These are phyloP conservation scores for Acer saccharum DNA, from an alignment of 345 rosid genomes.

Conservation along the genomic window DNA sequence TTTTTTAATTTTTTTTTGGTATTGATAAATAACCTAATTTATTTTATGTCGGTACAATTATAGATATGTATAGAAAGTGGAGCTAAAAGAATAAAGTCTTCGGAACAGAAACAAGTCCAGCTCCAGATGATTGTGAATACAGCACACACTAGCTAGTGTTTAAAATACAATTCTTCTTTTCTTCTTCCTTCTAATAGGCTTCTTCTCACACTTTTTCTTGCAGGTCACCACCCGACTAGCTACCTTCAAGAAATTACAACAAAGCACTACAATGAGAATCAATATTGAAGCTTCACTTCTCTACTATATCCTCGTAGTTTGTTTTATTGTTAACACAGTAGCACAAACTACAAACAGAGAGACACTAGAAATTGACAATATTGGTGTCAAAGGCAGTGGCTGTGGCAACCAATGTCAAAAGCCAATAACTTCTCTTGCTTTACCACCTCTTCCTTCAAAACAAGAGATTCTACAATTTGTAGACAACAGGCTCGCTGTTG, in stretches of 20 bases:
- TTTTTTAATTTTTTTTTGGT: no score
- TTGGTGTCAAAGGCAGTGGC: conserved; percentile 1
- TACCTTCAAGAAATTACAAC: neutral
- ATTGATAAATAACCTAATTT: no score
- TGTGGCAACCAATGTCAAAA: conserved; percentile 25
- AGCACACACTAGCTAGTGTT: neutral
- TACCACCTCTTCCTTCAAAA: conserved; percentile 26
- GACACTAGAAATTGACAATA: neutral
- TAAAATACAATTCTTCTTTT: neutral
- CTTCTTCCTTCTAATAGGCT: neutral
- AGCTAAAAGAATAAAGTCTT: neutral
- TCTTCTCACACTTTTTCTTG: conserved; percentile 6
- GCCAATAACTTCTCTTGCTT: conserved; percentile 8
- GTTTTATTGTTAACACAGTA: conserved; percentile 2
- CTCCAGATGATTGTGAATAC: neutral
- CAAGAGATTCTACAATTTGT: conserved; percentile 38
- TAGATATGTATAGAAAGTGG: neutral
- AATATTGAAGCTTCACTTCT: neutral
- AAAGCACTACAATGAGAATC: neutral
- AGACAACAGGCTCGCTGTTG: conserved; percentile 67
- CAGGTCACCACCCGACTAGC: conserved; percentile 9
- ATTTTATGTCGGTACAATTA: neutral
- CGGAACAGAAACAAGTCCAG: neutral
- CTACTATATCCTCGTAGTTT: conserved; percentile 13
- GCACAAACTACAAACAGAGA: conserved; percentile 13